Base-by-base conservation (phyloP, 2,329 filamentous ascomycete genomes). In the Pseudocercospora cruenta region DNA sequence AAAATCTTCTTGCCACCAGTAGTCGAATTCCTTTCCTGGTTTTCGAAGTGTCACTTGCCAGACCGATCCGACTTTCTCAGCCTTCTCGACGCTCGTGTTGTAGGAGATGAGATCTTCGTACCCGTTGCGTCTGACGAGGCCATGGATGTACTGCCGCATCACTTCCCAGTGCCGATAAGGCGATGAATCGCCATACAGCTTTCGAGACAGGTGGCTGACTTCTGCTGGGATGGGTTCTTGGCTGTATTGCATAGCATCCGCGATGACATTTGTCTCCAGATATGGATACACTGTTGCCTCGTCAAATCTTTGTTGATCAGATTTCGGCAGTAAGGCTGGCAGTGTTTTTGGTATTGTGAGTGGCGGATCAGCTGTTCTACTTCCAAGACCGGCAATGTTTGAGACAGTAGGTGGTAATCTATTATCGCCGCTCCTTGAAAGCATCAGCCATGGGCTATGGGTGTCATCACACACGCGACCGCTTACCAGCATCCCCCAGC, bases 231-330 rank as follows among this genome's bases (percentile, higher is more conserved):
- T 86, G 0, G 81, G 79, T 62, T 88, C 86, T 66, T 86, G 81
- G 0, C 82, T 84, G 74, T 86, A 91, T 16, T 83, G 80, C 89
- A 91, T 91, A 0, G 86, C 80, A 1, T 82, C 72, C 5, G 80
- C 80, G 67, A 86, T 83, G 51, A 91, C 85, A 68, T 91, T 91
- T 2, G 87, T 90, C 72, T 90, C 86, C n/a, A 90, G 78, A 21
- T 85, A 84, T 0, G 86, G 85, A 69, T 90, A 90, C 19, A 90
- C 81, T 0, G 85, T 85, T 0, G 87, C 86, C 66, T 89, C 86
- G 12, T 80, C 77, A 71, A 85, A 88, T 2, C 86, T 83, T 19
- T 83, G 80, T 64, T 82, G 80, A 1, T 73, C 65, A 12, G 78
- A 75, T 47, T 79, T 80, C 0, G 82, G 79, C 0, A 80, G 79